Base-by-base conservation (phyloP, 2,329 filamentous ascomycete species). In the Neonectria ditissima region DNA sequence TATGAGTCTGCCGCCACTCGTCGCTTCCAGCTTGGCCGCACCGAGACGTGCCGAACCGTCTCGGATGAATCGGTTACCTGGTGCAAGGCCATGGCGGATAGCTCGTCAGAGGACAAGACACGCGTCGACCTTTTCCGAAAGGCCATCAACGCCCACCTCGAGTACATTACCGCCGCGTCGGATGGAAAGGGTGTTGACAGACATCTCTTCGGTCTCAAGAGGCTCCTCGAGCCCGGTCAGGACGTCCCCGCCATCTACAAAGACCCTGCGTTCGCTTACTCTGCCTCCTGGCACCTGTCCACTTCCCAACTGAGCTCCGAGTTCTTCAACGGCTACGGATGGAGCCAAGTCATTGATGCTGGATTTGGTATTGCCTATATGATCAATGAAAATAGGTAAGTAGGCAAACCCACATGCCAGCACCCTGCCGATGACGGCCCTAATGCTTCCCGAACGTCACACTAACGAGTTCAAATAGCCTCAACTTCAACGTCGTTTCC, bases 301-400 rank as follows among this genome's bases (percentile, higher is more conserved):
- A 93, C 90, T 28, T 93, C 89, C 65, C 97, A 99, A 83, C 83
- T 99, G 78, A 96, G 92, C 81, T 94, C 91, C 34, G 97, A 99
- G 83, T 97, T 92, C 85, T 99, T 98, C 82, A 99, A 99, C 78
- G 96, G 97, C 24, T 99, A 99, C 80, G 96, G 96, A 48, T 99
- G 96, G 96, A 96, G 92, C 77, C 95, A 99, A 83, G 96, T 99
- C 55, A 92, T 98, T 59, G 94, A 98, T 75, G 92, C 91, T 65
- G 96, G 96, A 30, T 99, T 96, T 81, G 96, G 96, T 69, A 97
- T 99, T 76, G 96, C 96, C 41, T 99, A 99, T 79, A 99, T 99
- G 96, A 98, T 99, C 79, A 99, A 99, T 78, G 95, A 98, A 86
- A 97, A 97, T 80, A 94, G 89, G 91, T 93, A 77, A 79, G 83